Base-by-base conservation (phyloP, 495 filamentous ascomycete genomes). In the Podospora anserina region DNA sequence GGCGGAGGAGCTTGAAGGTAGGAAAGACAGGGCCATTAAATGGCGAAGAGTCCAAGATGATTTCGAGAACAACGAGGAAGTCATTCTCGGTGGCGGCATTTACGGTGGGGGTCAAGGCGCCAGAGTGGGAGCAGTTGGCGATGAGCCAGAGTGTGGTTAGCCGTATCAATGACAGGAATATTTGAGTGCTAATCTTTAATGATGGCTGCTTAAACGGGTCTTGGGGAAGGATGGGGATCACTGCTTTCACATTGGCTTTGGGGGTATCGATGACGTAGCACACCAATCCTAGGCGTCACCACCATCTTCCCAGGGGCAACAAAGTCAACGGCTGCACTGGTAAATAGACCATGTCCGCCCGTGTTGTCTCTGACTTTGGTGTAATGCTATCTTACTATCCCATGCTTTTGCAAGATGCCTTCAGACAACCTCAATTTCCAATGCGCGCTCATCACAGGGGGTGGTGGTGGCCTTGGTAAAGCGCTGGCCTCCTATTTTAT, bases 31-130 rank as follows among this genome's bases (percentile, higher is more conserved):
- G 68, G 85, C 80, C 61, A 83, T 83, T 67, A 86, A 85, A 3
- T 97, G 94, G 95, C 83, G 94, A 61, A 87, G 92, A 69, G 94
- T 97, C 1, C 96, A 98, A 75, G 93, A 97, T 79, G 92, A 96
- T 72, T 82, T 88, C 54, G 90, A 93, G 63, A 88, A 97, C 76
- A 97, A 97, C 71, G 94, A 97, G 79, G 86, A 85, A n/a, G 89
- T 94, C 79, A 97, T 97, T 69, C 79, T 97, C 5, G 91, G 97
- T 78, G 94, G 94, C 0, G 91, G 94, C 13, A 73, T 87, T 4
- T 88, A 90, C 77, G 91, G 92, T 44, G 57, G 66, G 34, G 34
- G 16, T 2, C 19, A 68, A 18, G 70, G 80, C 72, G 53, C 20
- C 2, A 68, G 65, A 19, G 65, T 58, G 15, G 44, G 53, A 20